These are phyloP conservation scores for Scheffersomyces lignosus DNA, from an alignment of 805 yeast genomes.

Conservation along the genomic window DNA sequence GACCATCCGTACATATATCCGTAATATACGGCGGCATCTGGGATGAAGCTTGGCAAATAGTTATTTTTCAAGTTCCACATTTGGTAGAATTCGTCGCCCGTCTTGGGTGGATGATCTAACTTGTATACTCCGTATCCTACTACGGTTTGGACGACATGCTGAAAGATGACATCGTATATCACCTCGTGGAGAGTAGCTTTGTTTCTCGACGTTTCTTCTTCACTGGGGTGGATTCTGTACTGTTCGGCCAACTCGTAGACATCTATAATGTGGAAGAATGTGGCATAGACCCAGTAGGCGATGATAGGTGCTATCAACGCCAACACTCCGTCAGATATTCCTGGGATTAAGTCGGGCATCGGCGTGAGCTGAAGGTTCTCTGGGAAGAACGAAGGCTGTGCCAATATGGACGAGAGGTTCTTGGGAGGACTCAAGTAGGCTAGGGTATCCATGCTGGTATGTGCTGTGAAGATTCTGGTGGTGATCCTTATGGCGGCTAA, in stretches of 20 bases:
- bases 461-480: no score
- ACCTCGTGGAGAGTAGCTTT: slow-evolving; percentile 72
- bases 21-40: slow-evolving; percentile 48
- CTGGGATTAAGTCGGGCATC: slow-evolving; percentile 50
- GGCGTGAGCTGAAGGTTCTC: slow-evolving; percentile 12
- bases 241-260: slow-evolving; percentile 70
- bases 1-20: slow-evolving; percentile 68
- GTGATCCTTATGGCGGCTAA: no score
- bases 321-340: slow-evolving; percentile 68
- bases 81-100: slow-evolving; percentile 48
- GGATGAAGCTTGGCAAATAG: slow-evolving; percentile 40
- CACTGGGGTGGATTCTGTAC: slow-evolving; percentile 90
- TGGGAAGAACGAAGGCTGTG: slow-evolving; percentile 14
- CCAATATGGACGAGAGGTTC: slow-evolving; percentile 16
- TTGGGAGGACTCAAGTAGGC: slow-evolving; percentile 12
- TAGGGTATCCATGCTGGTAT: not conserved
- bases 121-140: slow-evolving; percentile 59
- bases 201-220: slow-evolving; percentile 75
- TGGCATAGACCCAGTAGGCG: slow-evolving; percentile 81
- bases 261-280: slow-evolving; percentile 75
- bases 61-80: slow-evolving; percentile 49
- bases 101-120: slow-evolving; percentile 56
- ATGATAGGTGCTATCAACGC: slow-evolving; percentile 75
- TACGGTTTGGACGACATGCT: slow-evolving; percentile 79
- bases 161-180: slow-evolving; percentile 75